phyloP scores from a whole-genome alignment of 345 rosid genomes.

The Trapa incisa region DNA sequence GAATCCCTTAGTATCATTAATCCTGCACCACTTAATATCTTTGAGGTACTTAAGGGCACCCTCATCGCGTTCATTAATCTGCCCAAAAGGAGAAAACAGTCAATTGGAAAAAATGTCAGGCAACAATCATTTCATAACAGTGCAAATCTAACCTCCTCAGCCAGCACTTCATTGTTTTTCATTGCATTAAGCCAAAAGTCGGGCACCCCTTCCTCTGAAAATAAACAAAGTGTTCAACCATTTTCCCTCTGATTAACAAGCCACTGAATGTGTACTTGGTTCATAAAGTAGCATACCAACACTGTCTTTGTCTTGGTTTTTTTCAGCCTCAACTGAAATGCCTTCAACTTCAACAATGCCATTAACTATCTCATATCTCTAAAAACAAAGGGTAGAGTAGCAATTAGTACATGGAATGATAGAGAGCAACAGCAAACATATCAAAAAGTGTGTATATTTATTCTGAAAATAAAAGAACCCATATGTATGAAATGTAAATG shows the following conservation, averaged over 20 bases:
- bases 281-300: constrained; percentile 19
- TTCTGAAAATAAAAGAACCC: background rate
- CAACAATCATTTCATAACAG: background rate
- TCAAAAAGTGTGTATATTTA: background rate
- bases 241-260: background rate
- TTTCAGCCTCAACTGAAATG: constrained; percentile 26
- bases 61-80: constrained; percentile 91
- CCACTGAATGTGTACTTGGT: background rate
- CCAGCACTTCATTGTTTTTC: constrained; percentile 86
- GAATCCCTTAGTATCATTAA: constrained; percentile 86
- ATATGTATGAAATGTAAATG: background rate
- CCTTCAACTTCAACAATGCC: constrained; percentile 68
- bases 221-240: background rate
- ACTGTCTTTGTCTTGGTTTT: constrained; percentile 44
- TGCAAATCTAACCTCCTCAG: constrained; percentile 61
- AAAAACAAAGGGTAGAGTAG: constrained; percentile 8
- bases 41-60: constrained; percentile 75
- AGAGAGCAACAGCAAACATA: background rate
- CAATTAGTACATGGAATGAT: background rate
- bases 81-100: background rate
- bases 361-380: constrained; percentile 84
- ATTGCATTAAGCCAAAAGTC: constrained; percentile 85
- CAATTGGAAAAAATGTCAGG: background rate
- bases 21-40: constrained; percentile 76
- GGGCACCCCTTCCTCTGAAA: constrained; percentile 87